Evolutionary conservation across 2,329 filamentous ascomycete species (phyloP), one percentile per base, ranked within the genome.

Genomic region (Colletotrichum agaves): DNA sequence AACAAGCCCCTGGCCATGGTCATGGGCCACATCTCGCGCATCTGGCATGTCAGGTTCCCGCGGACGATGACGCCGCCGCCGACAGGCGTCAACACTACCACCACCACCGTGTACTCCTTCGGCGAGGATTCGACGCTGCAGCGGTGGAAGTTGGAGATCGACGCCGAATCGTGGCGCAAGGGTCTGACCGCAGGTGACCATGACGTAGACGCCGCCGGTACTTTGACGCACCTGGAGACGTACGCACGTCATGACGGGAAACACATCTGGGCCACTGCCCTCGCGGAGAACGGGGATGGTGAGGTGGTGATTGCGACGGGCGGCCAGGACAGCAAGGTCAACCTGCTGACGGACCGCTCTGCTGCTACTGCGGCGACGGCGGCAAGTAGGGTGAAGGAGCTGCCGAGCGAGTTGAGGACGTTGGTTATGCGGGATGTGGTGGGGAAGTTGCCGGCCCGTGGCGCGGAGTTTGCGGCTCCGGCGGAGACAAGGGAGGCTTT

Each of bases 21-120:
- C 2, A 97, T 96, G 91, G 95, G 92, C 0, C 96, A 99, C 78
- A 80, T 87, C 3, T 97, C 95, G 7, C 88, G 96, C 65, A 97
- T 99, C 71, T 99, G 96, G 96, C 87, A 89, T 50, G 88, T 97
- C 8, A 85, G 87, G 61, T 96, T 98, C 71, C 79, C 89, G 1
- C 76, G 72, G 43, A 72, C 55, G 37, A 69, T 67, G 17, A 71
- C 8, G 64, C 58, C 2, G 19, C 50, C 2, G 60, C 75, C 35
- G 35, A 37, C 23, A 27, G 7, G 69, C 73, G 2, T 27, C 27
- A 8, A 7, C 6, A 27, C 27, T 7, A 27, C 27, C 2, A 27
- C 23, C 23, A 64, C 90, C 17, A 83, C 82, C 10, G 74, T 97
- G 1, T 84, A 93, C 44, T 97, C 95, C 0, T 92, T 94, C 72